Conservation (phyloP, 108 stramenopile genomes). For the Skeletonema marinoi region DNA sequence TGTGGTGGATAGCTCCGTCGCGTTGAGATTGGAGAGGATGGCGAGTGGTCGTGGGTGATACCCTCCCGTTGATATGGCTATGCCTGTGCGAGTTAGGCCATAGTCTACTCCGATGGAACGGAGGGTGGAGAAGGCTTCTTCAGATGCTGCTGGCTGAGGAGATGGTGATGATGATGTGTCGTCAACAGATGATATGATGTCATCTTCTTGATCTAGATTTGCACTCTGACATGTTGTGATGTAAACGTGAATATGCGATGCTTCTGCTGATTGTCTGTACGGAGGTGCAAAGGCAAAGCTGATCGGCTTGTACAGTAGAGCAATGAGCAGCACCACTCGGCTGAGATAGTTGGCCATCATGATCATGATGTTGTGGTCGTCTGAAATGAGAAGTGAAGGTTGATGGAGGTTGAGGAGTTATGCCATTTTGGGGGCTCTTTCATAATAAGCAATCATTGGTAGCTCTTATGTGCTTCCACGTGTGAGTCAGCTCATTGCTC, state of each 20-base stretch:
- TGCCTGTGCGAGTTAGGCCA: slow-evolving; percentile 76
- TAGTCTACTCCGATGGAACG: slow-evolving; percentile 82
- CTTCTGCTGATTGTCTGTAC: not conserved
- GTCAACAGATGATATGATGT: not conserved
- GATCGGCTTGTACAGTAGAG: not conserved
- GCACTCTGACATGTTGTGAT: not conserved
- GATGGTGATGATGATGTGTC: not conserved
- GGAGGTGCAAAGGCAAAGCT: not conserved
- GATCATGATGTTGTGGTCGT: too few species aligned
- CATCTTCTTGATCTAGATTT: not conserved
- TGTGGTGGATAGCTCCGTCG: slow-evolving; percentile 38
- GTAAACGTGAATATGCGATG: not conserved
- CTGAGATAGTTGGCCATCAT: too few species aligned
- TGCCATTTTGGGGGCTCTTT: too few species aligned
- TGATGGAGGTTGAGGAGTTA: too few species aligned
- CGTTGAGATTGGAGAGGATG: slow-evolving; percentile 48
- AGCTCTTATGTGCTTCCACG: too few species aligned
- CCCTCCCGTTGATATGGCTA: slow-evolving; percentile 69
- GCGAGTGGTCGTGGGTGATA: slow-evolving; percentile 70
- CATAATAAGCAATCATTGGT: too few species aligned
- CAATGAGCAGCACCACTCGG: not conserved
- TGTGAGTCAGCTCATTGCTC: too few species aligned
- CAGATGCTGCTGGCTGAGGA: not conserved
- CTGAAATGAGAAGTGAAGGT: too few species aligned
- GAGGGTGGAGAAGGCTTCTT: slow-evolving; percentile 16